phyloP scores from a whole-genome alignment of 305 asterid genomes.

The Fraxinus dipetala region DNA sequence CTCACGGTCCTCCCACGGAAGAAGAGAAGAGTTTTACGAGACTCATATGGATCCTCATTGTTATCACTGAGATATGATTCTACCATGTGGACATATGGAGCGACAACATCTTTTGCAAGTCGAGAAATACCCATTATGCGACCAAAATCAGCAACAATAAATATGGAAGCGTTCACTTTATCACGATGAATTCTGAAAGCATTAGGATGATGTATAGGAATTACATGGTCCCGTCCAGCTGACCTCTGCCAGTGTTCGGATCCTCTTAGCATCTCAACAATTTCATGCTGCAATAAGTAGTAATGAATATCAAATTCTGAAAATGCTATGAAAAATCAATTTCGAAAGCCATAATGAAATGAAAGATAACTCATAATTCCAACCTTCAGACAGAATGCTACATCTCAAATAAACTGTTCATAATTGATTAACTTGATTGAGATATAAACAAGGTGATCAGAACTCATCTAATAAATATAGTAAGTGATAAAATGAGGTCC shows the following conservation, averaged over 20 bases:
- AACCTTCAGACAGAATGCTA: not conserved
- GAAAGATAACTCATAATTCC: not conserved
- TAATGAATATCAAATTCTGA: slow-evolving; percentile 14
- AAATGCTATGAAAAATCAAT: not conserved
- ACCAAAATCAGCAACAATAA: slow-evolving; percentile 93
- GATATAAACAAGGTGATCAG: not conserved
- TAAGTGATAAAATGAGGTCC: not conserved
- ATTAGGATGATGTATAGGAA: slow-evolving; percentile 14
- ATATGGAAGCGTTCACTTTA: slow-evolving; percentile 69
- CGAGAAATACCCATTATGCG: slow-evolving; percentile 69
- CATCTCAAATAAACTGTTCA: not conserved
- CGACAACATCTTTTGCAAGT: slow-evolving; percentile 84
- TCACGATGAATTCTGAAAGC: slow-evolving; percentile 59
- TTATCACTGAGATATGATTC: slow-evolving; percentile 60
- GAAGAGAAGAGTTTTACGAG: slow-evolving; percentile 83
- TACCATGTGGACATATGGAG: slow-evolving; percentile 86
- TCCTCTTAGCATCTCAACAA: slow-evolving; percentile 49
- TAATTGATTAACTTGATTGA: not conserved
- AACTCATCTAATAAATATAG: not conserved
- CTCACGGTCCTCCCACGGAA: slow-evolving; percentile 92
- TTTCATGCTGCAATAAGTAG: slow-evolving; percentile 48
- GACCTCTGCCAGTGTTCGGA: slow-evolving; percentile 80
- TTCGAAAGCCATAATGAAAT: not conserved
- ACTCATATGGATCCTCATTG: slow-evolving; percentile 56
- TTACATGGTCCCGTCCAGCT: slow-evolving; percentile 83